phyloP scores from a whole-genome alignment of 305 asterid genomes.

The Fraxinus paxiana region DNA sequence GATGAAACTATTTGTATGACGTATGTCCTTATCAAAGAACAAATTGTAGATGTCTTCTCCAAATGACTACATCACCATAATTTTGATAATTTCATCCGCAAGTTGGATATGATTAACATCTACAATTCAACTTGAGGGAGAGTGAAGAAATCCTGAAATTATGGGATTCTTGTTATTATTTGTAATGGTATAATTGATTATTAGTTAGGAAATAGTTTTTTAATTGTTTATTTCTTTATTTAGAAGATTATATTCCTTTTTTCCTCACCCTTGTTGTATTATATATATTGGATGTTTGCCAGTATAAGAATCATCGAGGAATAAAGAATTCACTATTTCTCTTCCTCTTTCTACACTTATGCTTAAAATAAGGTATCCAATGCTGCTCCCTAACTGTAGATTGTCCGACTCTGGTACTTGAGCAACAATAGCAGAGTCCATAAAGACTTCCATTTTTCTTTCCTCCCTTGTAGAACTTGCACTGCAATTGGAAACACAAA shows the following conservation, averaged over 20 bases:
- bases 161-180: neutral
- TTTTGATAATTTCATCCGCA: too few relatives aligned
- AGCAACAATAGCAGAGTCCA: neutral
- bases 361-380: neutral
- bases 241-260: neutral
- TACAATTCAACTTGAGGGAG: too few relatives aligned
- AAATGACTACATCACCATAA: too few relatives aligned
- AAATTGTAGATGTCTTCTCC: too few relatives aligned
- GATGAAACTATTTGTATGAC: too few relatives aligned
- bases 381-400: neutral
- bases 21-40: too few relatives aligned
- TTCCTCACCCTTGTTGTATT: neutral
- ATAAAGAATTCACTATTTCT: neutral
- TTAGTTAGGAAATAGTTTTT: neutral
- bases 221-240: neutral
- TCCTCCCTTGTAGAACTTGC: neutral
- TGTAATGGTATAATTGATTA: neutral
- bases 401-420: neutral
- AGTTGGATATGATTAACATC: too few relatives aligned
- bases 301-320: neutral
- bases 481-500: neutral
- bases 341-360: neutral
- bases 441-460: neutral
- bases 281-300: neutral
- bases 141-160: too few relatives aligned